phyloP scores from a whole-genome alignment of 2,329 filamentous ascomycete species.

The Salinomyces thailandicus region DNA sequence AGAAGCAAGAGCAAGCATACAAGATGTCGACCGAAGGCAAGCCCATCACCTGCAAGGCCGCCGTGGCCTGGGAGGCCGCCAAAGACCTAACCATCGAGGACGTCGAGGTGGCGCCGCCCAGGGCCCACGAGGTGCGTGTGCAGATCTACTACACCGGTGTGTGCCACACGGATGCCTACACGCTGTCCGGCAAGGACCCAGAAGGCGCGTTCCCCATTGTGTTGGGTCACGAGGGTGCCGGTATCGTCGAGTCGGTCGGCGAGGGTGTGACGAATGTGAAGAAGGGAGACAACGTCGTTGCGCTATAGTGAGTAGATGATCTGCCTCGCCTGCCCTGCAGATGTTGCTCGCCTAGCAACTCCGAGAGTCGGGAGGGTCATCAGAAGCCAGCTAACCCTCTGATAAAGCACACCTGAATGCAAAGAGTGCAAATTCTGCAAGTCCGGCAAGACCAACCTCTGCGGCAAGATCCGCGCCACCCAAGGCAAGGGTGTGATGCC shows the following conservation, averaged over 20 bases:
- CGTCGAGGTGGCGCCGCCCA: constrained; percentile 80
- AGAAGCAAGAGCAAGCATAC: constrained; percentile 1
- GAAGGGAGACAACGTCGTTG: constrained; percentile 81
- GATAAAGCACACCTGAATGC: constrained; percentile 80
- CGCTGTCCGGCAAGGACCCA: constrained; percentile 89
- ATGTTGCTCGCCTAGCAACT: too few relatives aligned
- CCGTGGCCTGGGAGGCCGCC: constrained; percentile 93
- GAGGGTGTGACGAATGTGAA: constrained; percentile 94
- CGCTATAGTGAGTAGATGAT: constrained; percentile 58
- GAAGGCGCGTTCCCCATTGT: constrained; percentile 89
- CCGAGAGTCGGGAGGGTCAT: too few relatives aligned
- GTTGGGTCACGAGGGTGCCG: constrained; percentile 82
- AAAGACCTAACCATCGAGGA: constrained; percentile 84
- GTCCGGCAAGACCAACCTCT: constrained; percentile 98
- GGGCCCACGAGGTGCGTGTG: constrained; percentile 90
- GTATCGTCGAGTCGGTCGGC: constrained; percentile 84
- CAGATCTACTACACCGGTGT: constrained; percentile 97
- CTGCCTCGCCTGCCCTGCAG: too few relatives aligned
- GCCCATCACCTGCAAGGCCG: constrained; percentile 84
- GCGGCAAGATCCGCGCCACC: constrained; percentile 95
- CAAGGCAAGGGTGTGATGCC: constrained; percentile 96
- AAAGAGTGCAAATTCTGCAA: constrained; percentile 99
- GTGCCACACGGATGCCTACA: constrained; percentile 92
- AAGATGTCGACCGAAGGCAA: constrained; percentile 52
- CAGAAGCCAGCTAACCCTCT: too few relatives aligned